phyloP scores from a whole-genome alignment of 1,139 yeast genomes.

The Neolecta irregularis region DNA sequence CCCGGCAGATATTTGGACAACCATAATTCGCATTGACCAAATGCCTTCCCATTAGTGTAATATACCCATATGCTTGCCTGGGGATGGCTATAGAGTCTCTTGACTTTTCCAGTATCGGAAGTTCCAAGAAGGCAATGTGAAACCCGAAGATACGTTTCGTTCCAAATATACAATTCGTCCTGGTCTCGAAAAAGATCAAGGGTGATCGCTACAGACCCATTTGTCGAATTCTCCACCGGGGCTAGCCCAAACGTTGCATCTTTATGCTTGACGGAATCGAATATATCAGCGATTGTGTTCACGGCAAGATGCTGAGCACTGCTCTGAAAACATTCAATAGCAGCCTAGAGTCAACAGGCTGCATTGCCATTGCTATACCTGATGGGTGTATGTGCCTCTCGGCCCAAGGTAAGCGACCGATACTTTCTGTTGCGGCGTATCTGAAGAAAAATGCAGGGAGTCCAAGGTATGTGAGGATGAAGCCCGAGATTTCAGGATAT shows the following conservation, averaged over 20 bases:
- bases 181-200: conserved; percentile 49
- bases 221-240: conserved; percentile 87
- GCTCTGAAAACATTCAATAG: background rate
- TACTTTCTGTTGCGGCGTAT: too few species aligned
- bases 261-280: conserved; percentile 4
- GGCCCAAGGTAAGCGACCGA: conserved; percentile 9
- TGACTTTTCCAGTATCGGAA: conserved; percentile 30
- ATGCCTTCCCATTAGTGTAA: too few species aligned
- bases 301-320: background rate
- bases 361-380: too few species aligned
- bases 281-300: conserved; percentile 6
- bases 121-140: conserved; percentile 48
- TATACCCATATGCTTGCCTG: too few species aligned
- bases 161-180: conserved; percentile 24
- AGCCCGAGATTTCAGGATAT: too few species aligned
- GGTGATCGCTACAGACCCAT: conserved; percentile 81
- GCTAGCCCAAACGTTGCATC: conserved; percentile 47
- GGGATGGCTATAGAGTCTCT: conserved; percentile 72
- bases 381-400: conserved; percentile 9
- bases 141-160: conserved; percentile 69
- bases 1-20: conserved; percentile 27
- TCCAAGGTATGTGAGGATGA: too few species aligned
- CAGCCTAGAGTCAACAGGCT: too few species aligned
- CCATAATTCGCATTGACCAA: conserved; percentile 73
- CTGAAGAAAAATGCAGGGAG: too few species aligned